Percentiles rank a stretch among this genome's conserved stretches.
phyloP scores from a whole-genome alignment of 2,329 filamentous ascomycete genomes.

The Parascedosporium putredinis region DNA sequence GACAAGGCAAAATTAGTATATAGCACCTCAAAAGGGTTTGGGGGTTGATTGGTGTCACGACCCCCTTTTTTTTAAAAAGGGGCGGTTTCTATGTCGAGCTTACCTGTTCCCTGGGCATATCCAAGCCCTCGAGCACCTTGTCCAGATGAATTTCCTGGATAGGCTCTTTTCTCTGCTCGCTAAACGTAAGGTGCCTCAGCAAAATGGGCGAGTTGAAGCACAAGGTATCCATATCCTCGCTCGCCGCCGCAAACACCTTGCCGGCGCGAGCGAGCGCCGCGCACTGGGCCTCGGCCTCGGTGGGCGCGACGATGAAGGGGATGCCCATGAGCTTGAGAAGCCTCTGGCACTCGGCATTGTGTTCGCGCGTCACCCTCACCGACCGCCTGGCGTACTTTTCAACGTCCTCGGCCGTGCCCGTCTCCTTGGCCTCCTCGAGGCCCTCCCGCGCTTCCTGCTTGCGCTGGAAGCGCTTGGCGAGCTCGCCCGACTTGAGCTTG shows the following conservation, averaged over 20 bases:
- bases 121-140: conserved; percentile 74
- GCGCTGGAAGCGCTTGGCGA: conserved; percentile 90
- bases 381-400: conserved; percentile 94
- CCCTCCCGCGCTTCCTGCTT: conserved; percentile 87
- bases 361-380: conserved; percentile 89
- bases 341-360: conserved; percentile 89
- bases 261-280: conserved; percentile 79
- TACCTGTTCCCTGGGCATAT: conserved; percentile 81
- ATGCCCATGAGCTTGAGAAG: conserved; percentile 92
- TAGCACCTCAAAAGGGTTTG: too few relatives aligned
- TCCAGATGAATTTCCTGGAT: conserved; percentile 91
- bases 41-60: not conserved
- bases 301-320: conserved; percentile 88
- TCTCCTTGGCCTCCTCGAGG: conserved; percentile 93
- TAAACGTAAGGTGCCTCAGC: conserved; percentile 87
- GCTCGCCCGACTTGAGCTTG: conserved; percentile 93
- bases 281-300: conserved; percentile 95
- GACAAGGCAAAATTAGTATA: too few relatives aligned
- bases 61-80: not conserved
- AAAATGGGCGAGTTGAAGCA: conserved; percentile 91
- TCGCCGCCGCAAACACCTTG: conserved; percentile 93
- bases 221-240: conserved; percentile 97
- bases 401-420: conserved; percentile 89
- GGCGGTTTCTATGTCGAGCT: conserved; percentile 7
- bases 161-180: conserved; percentile 92